Conservation (phyloP, 192 early-diverging fungal species). For the Gonapodya prolifera region DNA sequence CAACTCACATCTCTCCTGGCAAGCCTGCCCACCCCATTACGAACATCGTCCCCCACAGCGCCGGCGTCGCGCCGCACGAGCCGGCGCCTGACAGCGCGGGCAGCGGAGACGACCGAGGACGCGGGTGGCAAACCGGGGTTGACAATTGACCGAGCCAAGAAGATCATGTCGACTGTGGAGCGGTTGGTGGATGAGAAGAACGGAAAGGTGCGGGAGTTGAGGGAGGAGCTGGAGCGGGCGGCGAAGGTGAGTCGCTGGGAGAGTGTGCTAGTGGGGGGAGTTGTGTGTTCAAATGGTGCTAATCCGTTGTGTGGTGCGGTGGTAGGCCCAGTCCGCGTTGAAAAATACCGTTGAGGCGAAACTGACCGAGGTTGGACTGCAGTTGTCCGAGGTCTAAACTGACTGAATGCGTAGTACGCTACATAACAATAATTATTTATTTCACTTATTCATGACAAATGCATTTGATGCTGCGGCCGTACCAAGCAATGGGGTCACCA, state of each 20-base stretch:
- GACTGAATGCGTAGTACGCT: neutral
- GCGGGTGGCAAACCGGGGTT: neutral
- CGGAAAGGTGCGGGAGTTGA: neutral
- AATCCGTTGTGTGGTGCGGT: too few relatives aligned
- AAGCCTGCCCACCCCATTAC: neutral
- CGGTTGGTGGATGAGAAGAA: neutral
- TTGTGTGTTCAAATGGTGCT: too few relatives aligned
- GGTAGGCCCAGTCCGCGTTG: neutral
- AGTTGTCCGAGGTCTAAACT: neutral
- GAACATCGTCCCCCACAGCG: neutral
- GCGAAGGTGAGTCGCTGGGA: neutral
- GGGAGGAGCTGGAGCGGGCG: neutral
- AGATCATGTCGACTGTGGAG: neutral
- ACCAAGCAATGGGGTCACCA: too few relatives aligned
- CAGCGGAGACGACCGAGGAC: neutral
- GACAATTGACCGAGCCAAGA: neutral
- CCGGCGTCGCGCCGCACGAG: neutral
- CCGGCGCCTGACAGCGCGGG: neutral
- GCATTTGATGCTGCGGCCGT: too few relatives aligned
- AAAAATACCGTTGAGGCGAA: neutral
- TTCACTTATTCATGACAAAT: too few relatives aligned
- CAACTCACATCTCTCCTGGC: neutral
- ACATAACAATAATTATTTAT: neutral
- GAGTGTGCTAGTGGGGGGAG: neutral
- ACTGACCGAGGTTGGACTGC: neutral